Evolutionary conservation across 768 basidiomycete species (phyloP).

Genomic region (Strobilomyces dryophilus): DNA sequence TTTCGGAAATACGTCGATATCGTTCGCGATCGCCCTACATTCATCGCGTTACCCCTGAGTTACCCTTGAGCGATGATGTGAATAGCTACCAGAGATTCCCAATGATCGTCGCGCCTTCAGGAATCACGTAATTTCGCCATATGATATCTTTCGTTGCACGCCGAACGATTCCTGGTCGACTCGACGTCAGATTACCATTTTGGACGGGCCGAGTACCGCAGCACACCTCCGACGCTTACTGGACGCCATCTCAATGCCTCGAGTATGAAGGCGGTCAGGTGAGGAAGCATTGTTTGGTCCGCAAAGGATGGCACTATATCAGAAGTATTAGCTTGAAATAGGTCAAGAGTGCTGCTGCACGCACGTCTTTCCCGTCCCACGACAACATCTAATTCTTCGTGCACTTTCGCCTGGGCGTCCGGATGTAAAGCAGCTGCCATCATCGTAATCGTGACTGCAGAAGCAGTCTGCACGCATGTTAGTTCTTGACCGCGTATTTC

Average conservation of each 20-base stretch:
- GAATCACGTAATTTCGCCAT: conserved; percentile 7
- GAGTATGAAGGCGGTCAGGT: neutral
- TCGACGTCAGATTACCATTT: neutral
- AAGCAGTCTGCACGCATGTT: conserved; percentile 5
- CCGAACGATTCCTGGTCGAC: neutral
- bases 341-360: neutral
- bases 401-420: conserved; percentile 4
- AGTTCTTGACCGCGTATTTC: no score
- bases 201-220: neutral
- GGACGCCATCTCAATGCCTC: conserved; percentile 5
- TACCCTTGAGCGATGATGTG: neutral
- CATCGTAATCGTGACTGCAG: conserved; percentile 2
- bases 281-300: conserved; percentile 2
- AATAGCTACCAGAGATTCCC: conserved; percentile 1
- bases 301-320: conserved; percentile 3
- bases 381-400: conserved; percentile 4
- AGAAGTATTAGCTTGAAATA: neutral
- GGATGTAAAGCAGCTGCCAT: conserved; percentile 10
- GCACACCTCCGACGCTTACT: neutral
- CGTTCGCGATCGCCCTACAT: conserved; percentile 7
- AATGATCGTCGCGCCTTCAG: conserved; percentile 3
- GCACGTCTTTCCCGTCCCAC: conserved; percentile 7
- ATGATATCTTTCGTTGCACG: conserved; percentile 4
- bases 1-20: conserved; percentile 2
- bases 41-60: neutral